A percentile compares a stretch with the other conserved stretches of the same genome.
These are phyloP conservation scores for Dunaliella primolecta DNA, from an alignment of 139 green algal species.

Conservation along the genomic window DNA sequence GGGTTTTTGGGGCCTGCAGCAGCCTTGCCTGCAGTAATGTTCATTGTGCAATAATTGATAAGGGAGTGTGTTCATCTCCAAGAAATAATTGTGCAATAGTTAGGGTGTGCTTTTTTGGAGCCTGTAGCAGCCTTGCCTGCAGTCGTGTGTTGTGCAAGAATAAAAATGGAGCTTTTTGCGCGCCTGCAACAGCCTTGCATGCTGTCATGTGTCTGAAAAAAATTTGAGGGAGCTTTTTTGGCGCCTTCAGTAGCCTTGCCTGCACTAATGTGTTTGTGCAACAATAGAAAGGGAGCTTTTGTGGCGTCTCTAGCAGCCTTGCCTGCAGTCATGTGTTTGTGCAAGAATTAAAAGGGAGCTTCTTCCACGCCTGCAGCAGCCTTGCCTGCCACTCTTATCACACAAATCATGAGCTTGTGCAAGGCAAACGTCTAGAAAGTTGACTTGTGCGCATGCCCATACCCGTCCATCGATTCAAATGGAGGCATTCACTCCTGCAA, in stretches of 20 bases:
- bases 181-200: neutral
- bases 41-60: neutral
- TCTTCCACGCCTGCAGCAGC: constrained; percentile 12
- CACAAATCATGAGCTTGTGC: too few species aligned
- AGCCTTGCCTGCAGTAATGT: neutral
- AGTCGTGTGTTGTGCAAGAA: too few species aligned
- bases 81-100: too few species aligned
- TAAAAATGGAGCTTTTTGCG: constrained; percentile 14
- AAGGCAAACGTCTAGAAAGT: too few species aligned
- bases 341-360: too few species aligned
- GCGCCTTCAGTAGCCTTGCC: neutral
- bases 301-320: constrained; percentile 4
- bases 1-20: constrained; percentile 11
- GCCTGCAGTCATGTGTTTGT: neutral
- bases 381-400: too few species aligned
- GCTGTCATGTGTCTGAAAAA: too few species aligned
- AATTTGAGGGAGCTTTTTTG: too few species aligned
- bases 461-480: too few species aligned
- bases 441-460: too few species aligned
- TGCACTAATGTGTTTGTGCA: neutral
- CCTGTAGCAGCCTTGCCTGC: constrained; percentile 8
- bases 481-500: neutral
- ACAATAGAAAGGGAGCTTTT: too few species aligned
- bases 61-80: too few species aligned
- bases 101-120: neutral